These are phyloP conservation scores for Cucurbita ficifolia DNA, from an alignment of 306 rosid genomes.

Conservation along the genomic window DNA sequence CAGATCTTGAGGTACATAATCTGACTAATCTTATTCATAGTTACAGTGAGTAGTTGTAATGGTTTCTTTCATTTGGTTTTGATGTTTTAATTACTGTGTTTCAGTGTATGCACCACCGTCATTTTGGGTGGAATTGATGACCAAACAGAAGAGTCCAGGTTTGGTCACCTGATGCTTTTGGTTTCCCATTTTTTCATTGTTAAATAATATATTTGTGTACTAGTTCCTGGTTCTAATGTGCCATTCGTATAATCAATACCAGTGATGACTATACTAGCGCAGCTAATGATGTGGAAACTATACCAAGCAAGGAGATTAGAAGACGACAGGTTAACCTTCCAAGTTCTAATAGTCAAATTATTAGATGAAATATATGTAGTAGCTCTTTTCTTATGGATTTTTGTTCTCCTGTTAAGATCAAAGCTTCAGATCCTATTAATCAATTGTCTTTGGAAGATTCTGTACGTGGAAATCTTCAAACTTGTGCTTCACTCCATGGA, in stretches of 20 bases:
- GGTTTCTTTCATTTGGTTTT: conserved; percentile 1
- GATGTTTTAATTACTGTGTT: conserved; percentile 5
- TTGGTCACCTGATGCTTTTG: conserved; percentile 15
- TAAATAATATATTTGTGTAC: not conserved
- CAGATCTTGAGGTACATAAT: conserved; percentile 67
- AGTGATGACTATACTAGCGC: conserved; percentile 58
- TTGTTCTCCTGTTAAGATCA: conserved; percentile 36
- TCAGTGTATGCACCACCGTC: conserved; percentile 87
- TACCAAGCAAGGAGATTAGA: conserved; percentile 52
- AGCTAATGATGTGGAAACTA: conserved; percentile 32
- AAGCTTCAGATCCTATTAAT: conserved; percentile 71
- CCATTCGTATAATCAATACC: conserved; percentile 9
- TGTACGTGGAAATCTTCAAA: conserved; percentile 77
- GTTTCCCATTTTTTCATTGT: not conserved
- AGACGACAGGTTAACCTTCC: conserved; percentile 63
- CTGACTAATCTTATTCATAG: conserved; percentile 6
- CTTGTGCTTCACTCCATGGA: conserved; percentile 80
- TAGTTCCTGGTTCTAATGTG: not conserved
- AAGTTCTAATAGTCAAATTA: conserved; percentile 9
- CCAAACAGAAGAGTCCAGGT: conserved; percentile 76
- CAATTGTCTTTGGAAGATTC: conserved; percentile 69
- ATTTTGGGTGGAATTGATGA: conserved; percentile 60
- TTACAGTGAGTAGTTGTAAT: conserved; percentile 10
- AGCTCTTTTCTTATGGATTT: conserved; percentile 10
- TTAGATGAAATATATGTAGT: not conserved